These are phyloP conservation scores for Russula earlei DNA, from an alignment of 768 basidiomycete species.

Conservation along the genomic window DNA sequence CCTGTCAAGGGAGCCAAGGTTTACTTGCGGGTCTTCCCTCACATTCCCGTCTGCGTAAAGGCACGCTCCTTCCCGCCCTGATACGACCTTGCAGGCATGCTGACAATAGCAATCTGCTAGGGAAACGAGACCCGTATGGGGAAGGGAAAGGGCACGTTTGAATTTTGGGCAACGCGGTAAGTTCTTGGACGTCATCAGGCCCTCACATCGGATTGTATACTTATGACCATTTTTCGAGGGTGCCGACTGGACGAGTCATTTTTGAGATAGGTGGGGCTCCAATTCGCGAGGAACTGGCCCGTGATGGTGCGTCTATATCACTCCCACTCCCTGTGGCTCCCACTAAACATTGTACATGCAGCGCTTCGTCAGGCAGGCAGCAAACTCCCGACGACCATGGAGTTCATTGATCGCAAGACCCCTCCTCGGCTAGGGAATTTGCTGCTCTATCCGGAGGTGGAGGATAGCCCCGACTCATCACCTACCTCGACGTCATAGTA, in stretches of 20 bases:
- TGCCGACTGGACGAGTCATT: conserved; percentile 80
- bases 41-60: conserved; percentile 96
- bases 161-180: conserved; percentile 92
- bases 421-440: conserved; percentile 69
- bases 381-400: conserved; percentile 81
- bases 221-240: conserved; percentile 36
- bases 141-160: conserved; percentile 96
- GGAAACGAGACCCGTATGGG: conserved; percentile 99
- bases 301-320: conserved; percentile 57
- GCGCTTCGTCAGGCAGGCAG: conserved; percentile 81
- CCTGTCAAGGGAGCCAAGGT: conserved; percentile 81
- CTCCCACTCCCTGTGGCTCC: not conserved
- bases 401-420: conserved; percentile 65
- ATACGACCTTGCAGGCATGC: not conserved
- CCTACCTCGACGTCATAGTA: not conserved
- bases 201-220: not conserved
- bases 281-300: conserved; percentile 85
- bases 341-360: conserved; percentile 25
- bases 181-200: conserved; percentile 19
- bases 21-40: conserved; percentile 86
- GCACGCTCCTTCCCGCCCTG: conserved; percentile 33
- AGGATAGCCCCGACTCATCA: not conserved
- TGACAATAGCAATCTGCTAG: conserved; percentile 33
- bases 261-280: conserved; percentile 89
- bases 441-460: conserved; percentile 29